These are phyloP conservation scores for Ascochyta clinopodiicola DNA, from an alignment of 2,329 filamentous ascomycete species.

Conservation along the genomic window DNA sequence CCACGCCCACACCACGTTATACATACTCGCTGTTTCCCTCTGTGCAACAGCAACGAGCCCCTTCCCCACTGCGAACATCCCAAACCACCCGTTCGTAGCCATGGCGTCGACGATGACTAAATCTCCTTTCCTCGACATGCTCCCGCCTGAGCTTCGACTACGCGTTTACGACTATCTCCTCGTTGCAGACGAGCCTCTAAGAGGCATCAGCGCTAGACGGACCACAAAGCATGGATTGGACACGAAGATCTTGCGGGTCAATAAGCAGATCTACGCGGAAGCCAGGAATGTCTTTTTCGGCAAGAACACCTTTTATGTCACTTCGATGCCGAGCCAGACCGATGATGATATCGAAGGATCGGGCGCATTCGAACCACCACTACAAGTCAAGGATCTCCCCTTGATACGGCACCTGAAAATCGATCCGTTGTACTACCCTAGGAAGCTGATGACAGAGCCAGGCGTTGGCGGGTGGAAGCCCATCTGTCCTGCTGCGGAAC, in stretches of 20 bases:
- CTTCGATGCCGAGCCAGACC: constrained; percentile 17
- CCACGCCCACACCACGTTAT: constrained; percentile 2
- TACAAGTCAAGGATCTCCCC: constrained; percentile 27
- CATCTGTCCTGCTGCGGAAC: constrained; percentile 23
- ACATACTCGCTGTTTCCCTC: constrained; percentile 12
- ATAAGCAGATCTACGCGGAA: constrained; percentile 51
- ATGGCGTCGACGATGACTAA: not conserved
- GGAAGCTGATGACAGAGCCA: not conserved
- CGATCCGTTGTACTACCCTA: constrained; percentile 37
- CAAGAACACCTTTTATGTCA: constrained; percentile 49
- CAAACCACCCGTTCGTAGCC: constrained; percentile 3
- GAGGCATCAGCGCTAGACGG: constrained; percentile 28
- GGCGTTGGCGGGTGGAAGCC: constrained; percentile 21
- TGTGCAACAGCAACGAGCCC: constrained; percentile 5
- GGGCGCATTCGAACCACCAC: constrained; percentile 37
- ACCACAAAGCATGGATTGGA: constrained; percentile 38
- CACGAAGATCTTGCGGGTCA: constrained; percentile 47
- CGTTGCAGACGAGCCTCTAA: constrained; percentile 25
- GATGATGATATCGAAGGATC: constrained; percentile 13
- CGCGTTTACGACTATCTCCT: constrained; percentile 40
- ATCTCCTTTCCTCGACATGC: constrained; percentile 24
- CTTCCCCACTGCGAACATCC: not conserved
- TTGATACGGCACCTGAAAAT: constrained; percentile 35
- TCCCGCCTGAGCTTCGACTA: constrained; percentile 42
- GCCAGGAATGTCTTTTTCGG: constrained; percentile 50